These are phyloP conservation scores for Aspergillus intermedius DNA, from an alignment of 2,329 filamentous ascomycete species.

Conservation along the genomic window DNA sequence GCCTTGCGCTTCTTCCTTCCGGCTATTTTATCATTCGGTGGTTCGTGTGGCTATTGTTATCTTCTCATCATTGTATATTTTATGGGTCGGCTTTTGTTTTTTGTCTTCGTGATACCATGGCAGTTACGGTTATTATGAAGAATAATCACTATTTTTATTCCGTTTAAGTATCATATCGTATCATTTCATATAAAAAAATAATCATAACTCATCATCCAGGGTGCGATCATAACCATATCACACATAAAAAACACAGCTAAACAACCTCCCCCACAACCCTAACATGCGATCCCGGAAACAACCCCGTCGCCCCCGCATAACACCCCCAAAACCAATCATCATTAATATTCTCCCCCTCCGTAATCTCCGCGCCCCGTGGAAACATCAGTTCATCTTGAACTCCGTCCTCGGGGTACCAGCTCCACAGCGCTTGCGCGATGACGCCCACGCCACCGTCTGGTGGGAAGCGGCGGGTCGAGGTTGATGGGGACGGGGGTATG, in stretches of 20 bases:
- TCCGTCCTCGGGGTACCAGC: conserved; percentile 62
- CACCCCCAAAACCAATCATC: conserved; percentile 84
- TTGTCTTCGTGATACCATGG: no score
- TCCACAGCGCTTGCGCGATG: conserved; percentile 61
- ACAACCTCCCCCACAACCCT: conserved; percentile 39
- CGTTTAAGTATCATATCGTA: neutral
- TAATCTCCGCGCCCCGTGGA: conserved; percentile 73
- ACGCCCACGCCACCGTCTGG: conserved; percentile 68
- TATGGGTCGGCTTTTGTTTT: no score
- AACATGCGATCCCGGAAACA: conserved; percentile 78
- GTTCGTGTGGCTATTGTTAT: no score
- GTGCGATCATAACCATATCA: no score
- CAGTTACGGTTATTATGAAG: no score
- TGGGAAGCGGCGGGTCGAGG: conserved; percentile 51
- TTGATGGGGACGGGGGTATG: conserved; percentile 50
- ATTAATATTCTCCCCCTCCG: conserved; percentile 79
- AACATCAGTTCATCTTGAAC: conserved; percentile 70
- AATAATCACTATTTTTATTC: no score
- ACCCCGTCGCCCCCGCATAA: conserved; percentile 70
- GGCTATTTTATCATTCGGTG: no score
- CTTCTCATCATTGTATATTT: no score
- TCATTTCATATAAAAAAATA: neutral
- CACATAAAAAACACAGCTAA: conserved; percentile 5
- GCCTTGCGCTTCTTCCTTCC: neutral
- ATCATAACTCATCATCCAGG: no score